Conservation (phyloP, 169 alveolate species). For the Eimeria falciformis region DNA sequence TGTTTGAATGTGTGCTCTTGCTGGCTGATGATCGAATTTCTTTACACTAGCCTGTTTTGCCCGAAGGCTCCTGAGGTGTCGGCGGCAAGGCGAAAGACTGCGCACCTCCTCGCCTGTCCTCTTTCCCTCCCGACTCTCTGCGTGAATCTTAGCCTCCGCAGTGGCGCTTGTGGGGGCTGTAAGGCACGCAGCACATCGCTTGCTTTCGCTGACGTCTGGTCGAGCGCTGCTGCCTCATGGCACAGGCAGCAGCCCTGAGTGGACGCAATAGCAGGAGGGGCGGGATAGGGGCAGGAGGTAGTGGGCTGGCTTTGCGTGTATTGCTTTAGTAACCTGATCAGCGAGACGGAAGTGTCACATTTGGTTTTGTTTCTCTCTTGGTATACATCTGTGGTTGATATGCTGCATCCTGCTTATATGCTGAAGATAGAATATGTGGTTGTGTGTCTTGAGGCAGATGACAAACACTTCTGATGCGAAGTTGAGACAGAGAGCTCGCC, state of each 20-base stretch:
- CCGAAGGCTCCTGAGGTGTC: neutral
- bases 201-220: neutral
- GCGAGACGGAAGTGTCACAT: neutral
- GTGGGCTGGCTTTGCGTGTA: slow-evolving; percentile 2
- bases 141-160: slow-evolving; percentile 17
- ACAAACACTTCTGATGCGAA: neutral
- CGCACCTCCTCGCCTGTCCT: neutral
- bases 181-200: slow-evolving; percentile 4
- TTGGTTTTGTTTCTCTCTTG: neutral
- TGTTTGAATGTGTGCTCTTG: neutral
- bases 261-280: slow-evolving; percentile 8
- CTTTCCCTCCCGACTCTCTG: neutral
- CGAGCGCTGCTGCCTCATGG: neutral
- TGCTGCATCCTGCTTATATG: neutral
- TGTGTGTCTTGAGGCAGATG: neutral
- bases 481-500: too few species aligned
- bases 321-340: slow-evolving; percentile 42
- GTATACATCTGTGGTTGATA: neutral
- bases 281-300: neutral
- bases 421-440: too few species aligned
- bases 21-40: neutral
- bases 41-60: neutral
- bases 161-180: neutral
- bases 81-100: slow-evolving; percentile 24
- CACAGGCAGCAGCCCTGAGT: neutral